Conservation (phyloP, 345 rosid species). For the Acer negundo region DNA sequence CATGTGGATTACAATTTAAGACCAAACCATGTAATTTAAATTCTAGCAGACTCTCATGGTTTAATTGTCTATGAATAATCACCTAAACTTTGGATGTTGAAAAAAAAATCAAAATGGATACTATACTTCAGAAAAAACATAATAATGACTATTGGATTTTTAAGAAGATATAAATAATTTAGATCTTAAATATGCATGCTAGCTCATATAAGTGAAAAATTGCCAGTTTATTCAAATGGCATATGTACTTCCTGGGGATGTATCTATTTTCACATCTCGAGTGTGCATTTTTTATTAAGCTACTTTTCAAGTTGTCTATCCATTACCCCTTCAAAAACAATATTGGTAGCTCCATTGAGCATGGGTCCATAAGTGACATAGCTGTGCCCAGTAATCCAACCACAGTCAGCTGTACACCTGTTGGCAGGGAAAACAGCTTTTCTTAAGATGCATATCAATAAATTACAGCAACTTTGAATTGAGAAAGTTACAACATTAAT, state of each 20-base stretch:
- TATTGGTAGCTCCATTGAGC: slow-evolving; percentile 88
- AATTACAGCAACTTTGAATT: slow-evolving; percentile 9
- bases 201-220: not conserved
- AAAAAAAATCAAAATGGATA: not conserved
- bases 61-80: not conserved
- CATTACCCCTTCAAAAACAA: slow-evolving; percentile 94
- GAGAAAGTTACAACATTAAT: slow-evolving; percentile 18
- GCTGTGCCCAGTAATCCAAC: slow-evolving; percentile 99
- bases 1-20: slow-evolving; percentile 6
- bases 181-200: not conserved
- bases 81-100: not conserved
- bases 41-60: not conserved
- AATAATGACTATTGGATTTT: not conserved
- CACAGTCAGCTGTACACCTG: slow-evolving; percentile 99
- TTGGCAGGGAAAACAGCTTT: slow-evolving; percentile 20
- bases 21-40: slow-evolving; percentile 1
- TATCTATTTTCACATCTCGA: slow-evolving; percentile 14
- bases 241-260: not conserved
- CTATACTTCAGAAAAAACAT: not conserved
- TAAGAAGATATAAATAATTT: not conserved
- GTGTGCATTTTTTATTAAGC: not conserved
- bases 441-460: not conserved
- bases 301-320: not conserved
- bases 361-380: slow-evolving; percentile 97
- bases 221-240: not conserved